Evolutionary conservation across 345 rosid species (phyloP), one percentile per base, ranked within the genome.

Genomic region (Bruguiera sexangula): DNA sequence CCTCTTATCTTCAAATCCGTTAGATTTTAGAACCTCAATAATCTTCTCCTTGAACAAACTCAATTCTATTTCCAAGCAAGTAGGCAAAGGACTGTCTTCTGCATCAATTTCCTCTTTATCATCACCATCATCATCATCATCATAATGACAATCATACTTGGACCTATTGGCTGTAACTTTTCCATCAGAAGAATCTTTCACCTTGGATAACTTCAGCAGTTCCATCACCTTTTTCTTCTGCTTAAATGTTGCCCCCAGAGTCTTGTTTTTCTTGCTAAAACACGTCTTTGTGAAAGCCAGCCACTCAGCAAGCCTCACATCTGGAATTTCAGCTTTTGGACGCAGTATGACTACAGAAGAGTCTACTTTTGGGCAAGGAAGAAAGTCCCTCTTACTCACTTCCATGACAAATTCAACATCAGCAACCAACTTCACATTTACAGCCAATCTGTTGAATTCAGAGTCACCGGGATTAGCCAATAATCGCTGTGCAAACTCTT

Each of bases 321-420:
- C 60, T 0, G 91, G 96, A 60, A 83, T 74, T n/a, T 86, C 69
- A 18, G 77, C 74, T 74, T 90, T 95, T 6, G 98, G 99, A 55
- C 75, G 85, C 77, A 95, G 86, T 5, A 83, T 79, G 7, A 95
- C 91, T 1, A 90, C 90, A 0, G 92, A 95, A 15, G 99, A 95
- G 77, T 92, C 98, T 0, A 95, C 98, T 78, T 87, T 90, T 24
- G 99, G 99, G 8, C 80, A 75, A 21, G 99, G 99, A 70, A 84
- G 73, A 76, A 92, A 92, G 72, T 92, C 97, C 78, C 96, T 85
- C 85, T 87, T 95, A 80, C 96, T 92, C 56, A 92, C 99, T 27
- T 92, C 86, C 97, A 95, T 88, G 9, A 86, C 84, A 68, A 86
- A 80, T 75, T 86, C 83, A 31, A 92, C 96, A 31, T 95, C 85